A percentile compares a stretch with the other conserved stretches of the same genome.
These are phyloP conservation scores for Rhodotorula kratochvilovae DNA, from an alignment of 768 basidiomycete genomes.

Conservation along the genomic window DNA sequence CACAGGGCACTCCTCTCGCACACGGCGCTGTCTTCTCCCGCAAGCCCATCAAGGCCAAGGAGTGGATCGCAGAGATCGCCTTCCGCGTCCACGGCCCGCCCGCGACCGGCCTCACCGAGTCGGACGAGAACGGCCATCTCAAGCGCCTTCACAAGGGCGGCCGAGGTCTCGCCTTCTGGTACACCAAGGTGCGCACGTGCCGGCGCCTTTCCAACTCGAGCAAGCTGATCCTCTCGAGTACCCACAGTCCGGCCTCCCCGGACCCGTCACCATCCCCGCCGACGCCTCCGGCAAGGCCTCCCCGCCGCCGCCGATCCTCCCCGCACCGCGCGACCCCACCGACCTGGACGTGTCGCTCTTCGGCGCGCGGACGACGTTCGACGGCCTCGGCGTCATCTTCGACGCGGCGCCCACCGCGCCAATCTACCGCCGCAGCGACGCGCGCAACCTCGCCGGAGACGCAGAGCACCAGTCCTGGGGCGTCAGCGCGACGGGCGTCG, in stretches of 20 bases:
- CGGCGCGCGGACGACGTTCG: constrained; percentile 39
- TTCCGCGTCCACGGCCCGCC: constrained; percentile 40
- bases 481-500: constrained; percentile 36
- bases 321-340: constrained; percentile 2
- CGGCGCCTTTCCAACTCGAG: too few species aligned
- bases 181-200: constrained; percentile 35
- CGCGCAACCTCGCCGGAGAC: constrained; percentile 18
- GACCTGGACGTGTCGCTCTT: constrained; percentile 42
- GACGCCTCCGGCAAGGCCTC: constrained; percentile 6
- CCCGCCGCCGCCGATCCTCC: constrained; percentile 19
- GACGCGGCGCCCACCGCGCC: constrained; percentile 39
- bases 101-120: constrained; percentile 14
- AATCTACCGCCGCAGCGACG: constrained; percentile 34
- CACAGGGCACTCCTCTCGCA: constrained; percentile 38
- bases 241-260: constrained; percentile 21
- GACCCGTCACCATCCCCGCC: constrained; percentile 15
- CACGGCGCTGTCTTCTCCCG: constrained; percentile 40
- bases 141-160: constrained; percentile 37
- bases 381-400: constrained; percentile 44
- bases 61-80: constrained; percentile 44
- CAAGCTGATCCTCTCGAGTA: not conserved
- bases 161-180: constrained; percentile 42
- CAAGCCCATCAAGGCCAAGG: constrained; percentile 24
- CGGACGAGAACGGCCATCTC: constrained; percentile 4
- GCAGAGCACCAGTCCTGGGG: constrained; percentile 4